Conservation (phyloP, 495 filamentous ascomycete genomes). For the Podospora appendiculata region DNA sequence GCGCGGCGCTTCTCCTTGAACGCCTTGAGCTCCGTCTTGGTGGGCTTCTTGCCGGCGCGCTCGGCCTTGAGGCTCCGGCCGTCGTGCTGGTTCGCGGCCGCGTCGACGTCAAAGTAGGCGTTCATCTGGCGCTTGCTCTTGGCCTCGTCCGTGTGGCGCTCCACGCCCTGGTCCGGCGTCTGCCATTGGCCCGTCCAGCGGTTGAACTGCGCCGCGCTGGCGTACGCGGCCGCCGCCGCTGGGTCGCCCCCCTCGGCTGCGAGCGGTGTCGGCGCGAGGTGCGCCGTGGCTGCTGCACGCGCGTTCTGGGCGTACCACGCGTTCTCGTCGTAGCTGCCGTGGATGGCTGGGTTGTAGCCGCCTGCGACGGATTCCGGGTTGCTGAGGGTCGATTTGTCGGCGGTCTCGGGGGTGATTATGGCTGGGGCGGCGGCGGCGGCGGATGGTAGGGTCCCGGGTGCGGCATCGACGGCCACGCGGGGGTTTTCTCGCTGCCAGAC, state of each 20-base stretch:
- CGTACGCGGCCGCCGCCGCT: slow-evolving; percentile 50
- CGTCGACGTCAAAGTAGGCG: slow-evolving; percentile 96
- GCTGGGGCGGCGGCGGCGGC: slow-evolving; percentile 20
- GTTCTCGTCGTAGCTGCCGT: slow-evolving; percentile 90
- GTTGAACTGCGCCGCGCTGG: slow-evolving; percentile 72
- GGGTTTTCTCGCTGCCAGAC: slow-evolving; percentile 86
- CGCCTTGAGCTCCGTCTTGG: slow-evolving; percentile 69
- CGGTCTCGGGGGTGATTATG: slow-evolving; percentile 23
- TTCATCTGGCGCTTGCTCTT: slow-evolving; percentile 86
- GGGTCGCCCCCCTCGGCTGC: slow-evolving; percentile 34
- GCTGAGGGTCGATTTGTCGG: slow-evolving; percentile 15
- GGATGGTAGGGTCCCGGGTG: not conserved
- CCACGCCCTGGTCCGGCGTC: slow-evolving; percentile 47
- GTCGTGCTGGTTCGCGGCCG: slow-evolving; percentile 87
- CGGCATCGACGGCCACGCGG: slow-evolving; percentile 47
- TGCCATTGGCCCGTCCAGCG: slow-evolving; percentile 89
- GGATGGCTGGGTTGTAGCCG: slow-evolving; percentile 92
- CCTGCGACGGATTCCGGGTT: slow-evolving; percentile 36
- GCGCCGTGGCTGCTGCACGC: slow-evolving; percentile 14
- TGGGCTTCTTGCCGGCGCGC: slow-evolving; percentile 78
- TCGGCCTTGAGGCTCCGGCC: slow-evolving; percentile 90
- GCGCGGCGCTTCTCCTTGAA: slow-evolving; percentile 62
- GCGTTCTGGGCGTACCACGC: slow-evolving; percentile 76
- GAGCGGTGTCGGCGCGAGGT: slow-evolving; percentile 8
- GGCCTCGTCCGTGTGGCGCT: slow-evolving; percentile 76